Evolutionary conservation across 805 yeast genomes (phyloP).

Genomic region (Myxozyma geophila): DNA sequence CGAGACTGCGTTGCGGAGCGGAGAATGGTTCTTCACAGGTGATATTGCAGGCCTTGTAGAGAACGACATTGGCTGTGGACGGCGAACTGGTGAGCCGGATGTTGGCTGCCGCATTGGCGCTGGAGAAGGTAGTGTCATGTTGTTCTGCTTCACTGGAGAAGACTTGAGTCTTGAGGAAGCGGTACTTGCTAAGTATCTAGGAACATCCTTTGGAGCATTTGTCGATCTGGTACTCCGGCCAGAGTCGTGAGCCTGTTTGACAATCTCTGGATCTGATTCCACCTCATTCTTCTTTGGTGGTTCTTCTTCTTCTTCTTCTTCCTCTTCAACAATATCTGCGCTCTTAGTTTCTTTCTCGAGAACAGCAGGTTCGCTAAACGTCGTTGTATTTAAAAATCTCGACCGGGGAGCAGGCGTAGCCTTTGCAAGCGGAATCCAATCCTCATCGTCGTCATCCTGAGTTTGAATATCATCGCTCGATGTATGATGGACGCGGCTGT

Average conservation of each 20-base stretch:
- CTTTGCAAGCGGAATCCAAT: conserved; percentile 37
- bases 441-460: conserved; percentile 34
- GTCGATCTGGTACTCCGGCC: neutral
- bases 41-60: conserved; percentile 15
- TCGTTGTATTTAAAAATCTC: conserved; percentile 5
- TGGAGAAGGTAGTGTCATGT: conserved; percentile 7
- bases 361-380: neutral
- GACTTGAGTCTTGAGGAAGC: conserved; percentile 27
- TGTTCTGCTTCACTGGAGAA: conserved; percentile 6
- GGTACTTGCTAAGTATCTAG: conserved; percentile 25
- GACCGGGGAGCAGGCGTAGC: conserved; percentile 33
- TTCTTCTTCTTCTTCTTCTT: conserved; percentile 16
- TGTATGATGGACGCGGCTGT: conserved; percentile 17
- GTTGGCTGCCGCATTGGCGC: conserved; percentile 5
- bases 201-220: neutral
- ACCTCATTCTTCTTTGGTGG: neutral
- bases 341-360: neutral
- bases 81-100: neutral
- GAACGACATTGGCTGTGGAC: conserved; percentile 5
- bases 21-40: conserved; percentile 18
- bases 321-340: conserved; percentile 7
- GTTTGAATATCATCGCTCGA: conserved; percentile 2
- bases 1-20: conserved; percentile 13
- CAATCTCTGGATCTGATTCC: neutral
- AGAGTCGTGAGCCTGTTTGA: neutral